phyloP scores from a whole-genome alignment of 225 moss, liverwort and hornwort genomes.

The Lunularia cruciata region DNA sequence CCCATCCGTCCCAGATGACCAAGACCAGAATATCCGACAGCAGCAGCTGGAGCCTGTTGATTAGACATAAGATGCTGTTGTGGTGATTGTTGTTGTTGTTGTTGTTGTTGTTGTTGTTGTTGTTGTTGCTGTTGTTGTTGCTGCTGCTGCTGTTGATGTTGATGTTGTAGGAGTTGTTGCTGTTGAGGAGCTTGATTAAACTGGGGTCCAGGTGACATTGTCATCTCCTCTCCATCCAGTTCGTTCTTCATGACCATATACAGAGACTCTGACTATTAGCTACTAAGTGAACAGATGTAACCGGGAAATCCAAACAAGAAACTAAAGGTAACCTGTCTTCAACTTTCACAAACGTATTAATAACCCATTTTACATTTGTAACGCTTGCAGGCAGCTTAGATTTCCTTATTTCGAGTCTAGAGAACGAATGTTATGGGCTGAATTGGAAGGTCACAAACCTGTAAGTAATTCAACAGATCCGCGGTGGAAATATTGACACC shows the following conservation, averaged over 20 bases:
- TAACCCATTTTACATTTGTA: too few species aligned
- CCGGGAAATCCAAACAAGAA: too few species aligned
- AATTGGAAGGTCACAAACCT: conserved; percentile 31
- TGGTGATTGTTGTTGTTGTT: conserved; percentile 43
- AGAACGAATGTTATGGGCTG: too few species aligned
- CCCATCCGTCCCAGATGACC: conserved; percentile 36
- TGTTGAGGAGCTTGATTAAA: conserved; percentile 52
- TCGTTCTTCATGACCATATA: conserved; percentile 55
- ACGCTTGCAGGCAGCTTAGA: too few species aligned
- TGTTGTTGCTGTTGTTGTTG: conserved; percentile 46
- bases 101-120: conserved; percentile 49
- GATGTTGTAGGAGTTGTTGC: too few species aligned
- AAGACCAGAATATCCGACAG: conserved; percentile 35
- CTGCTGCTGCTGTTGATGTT: conserved; percentile 48
- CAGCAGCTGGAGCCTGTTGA: conserved; percentile 34
- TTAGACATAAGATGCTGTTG: conserved; percentile 32
- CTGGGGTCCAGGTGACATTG: conserved; percentile 87
- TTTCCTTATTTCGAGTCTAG: too few species aligned
- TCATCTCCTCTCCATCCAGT: conserved; percentile 89
- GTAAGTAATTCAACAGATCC: conserved; percentile 43
- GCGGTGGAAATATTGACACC: conserved; percentile 38
- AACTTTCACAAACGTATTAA: too few species aligned
- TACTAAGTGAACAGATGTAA: not conserved
- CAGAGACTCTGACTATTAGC: not conserved
- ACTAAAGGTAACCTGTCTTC: too few species aligned